Evolutionary conservation across 805 yeast genomes (phyloP), one percentile per base, ranked within the genome.

Genomic region (Saccharomycopsis fodiens): DNA sequence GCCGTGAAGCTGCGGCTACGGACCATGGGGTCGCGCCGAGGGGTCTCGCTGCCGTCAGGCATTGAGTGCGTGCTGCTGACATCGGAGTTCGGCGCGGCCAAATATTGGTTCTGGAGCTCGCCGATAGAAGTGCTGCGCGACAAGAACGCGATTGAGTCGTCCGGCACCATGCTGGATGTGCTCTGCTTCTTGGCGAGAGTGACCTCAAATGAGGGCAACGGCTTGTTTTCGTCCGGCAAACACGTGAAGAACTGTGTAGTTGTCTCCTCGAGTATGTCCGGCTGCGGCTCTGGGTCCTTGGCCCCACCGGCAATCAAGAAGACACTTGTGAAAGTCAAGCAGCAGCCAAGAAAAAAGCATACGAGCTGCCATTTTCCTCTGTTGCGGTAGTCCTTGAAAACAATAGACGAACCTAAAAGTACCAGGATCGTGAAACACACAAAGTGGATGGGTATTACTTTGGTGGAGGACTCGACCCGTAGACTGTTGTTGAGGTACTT

Each of bases 361-460:
- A 52, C 3, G 5, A 54, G 43, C 19, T 61, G 60, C 3, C 31
- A 37, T 1, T 47, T 10, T 4, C 62, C 44, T 31, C 56, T 56
- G 36, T 59, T 55, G 3, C 61, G 59, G 42, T 70, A 69, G 45
- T 70, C 74, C 23, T 62, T 60, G 50, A 68, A 70, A 5, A 70
- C 60, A 4, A 67, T 52, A 8, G 65, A 64, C 0, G 74, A 68
- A n/a, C 72, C 73, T 4, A 64, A 30, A 22, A 68, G 59, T 2
- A 70, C 73, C 2, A 72, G 63, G 7, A 66, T 48, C 1, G 74
- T 70, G 60, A 73, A 73, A 29, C 69, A 63, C 3, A 66, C 72
- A 58, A 72, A 73, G 52, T 72, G 76, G 32, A 71, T 63, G 0
- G 78, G 78, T 6, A 73, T 68, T 2, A 73, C 76, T 4, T 67